Evolutionary conservation across 495 filamentous ascomycete genomes (phyloP), one percentile per base, ranked within the genome.

Genomic region (Sporormia fimetaria): DNA sequence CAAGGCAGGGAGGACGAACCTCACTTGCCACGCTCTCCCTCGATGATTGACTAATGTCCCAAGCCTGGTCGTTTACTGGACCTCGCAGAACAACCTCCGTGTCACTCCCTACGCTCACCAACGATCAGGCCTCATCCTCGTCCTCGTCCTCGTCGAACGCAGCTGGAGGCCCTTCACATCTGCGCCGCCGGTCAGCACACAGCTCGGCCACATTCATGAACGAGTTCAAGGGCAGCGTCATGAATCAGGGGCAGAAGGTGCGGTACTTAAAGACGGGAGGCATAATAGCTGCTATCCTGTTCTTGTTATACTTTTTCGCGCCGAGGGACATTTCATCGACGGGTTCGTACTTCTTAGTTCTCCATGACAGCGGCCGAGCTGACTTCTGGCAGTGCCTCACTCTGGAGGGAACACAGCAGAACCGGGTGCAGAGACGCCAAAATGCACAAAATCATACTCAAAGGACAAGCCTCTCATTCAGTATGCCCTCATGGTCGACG

Each of bases 401-500:
- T 26, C 38, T 2, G 47, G 48, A 4, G 60, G 54, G 11, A 50
- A 57, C 44, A 52, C 47, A 7, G 71, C 78, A 2, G 59, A 68
- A 15, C 66, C 71, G 0, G 68, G 75, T 0, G 65, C 70, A 28
- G 70, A 71, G 37, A 81, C 78, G 42, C 63, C 74, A 24, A 80
- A 73, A 64, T 98, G 90, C 70, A 75, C 76, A 33, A 83, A 76
- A 57, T 83, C 88, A 20, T 75, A 68, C 60, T 83, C 85, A 40
- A 72, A 77, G 22, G 76, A 81, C 29, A 98, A 94, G 65, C 92
- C 92, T 18, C 68, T 98, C 49, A 78, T 95, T 44, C 90, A 98
- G 56, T 96, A 95, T 69, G 90, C 85, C 42, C 73, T 94, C 50
- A 96, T 98, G 90, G 85, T 98, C 56, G 90, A 98, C 67, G 90